These are phyloP conservation scores for Podila epigama DNA, from an alignment of 192 early-diverging fungal genomes.

Conservation along the genomic window DNA sequence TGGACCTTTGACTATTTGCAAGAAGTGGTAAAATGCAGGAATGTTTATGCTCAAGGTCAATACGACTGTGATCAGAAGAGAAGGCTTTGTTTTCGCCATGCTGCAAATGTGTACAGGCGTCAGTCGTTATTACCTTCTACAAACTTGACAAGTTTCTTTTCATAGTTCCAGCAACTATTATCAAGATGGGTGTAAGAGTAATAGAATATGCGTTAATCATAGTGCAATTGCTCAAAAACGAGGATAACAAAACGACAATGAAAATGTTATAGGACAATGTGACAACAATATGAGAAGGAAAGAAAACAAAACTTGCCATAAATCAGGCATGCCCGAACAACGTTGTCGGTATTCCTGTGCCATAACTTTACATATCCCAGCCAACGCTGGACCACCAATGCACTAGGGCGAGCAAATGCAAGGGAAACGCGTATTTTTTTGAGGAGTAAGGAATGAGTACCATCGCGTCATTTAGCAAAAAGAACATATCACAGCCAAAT, in stretches of 20 bases:
- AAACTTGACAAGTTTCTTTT: conserved; percentile 62
- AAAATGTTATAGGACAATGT: neutral
- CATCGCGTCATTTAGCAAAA: too few species aligned
- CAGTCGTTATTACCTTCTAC: conserved; percentile 54
- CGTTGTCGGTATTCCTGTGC: conserved; percentile 70
- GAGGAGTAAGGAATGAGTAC: neutral
- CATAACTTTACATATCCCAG: conserved; percentile 65
- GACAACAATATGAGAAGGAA: neutral
- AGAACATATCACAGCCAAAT: conserved; percentile 9
- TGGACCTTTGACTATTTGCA: conserved; percentile 66
- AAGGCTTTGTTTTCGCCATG: neutral
- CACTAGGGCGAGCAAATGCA: conserved; percentile 45
- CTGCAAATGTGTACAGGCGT: neutral
- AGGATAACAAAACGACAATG: neutral
- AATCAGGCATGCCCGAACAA: conserved; percentile 71
- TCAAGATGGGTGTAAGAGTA: neutral
- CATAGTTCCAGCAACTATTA: conserved; percentile 66
- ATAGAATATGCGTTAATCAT: neutral
- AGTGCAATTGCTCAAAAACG: neutral
- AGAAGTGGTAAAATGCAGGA: neutral
- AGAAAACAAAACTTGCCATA: conserved; percentile 53
- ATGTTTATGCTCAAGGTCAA: neutral
- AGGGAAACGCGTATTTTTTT: too few species aligned
- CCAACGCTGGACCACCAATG: conserved; percentile 61
- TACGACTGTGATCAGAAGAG: neutral